Percentiles rank a stretch among this genome's conserved stretches.
phyloP scores from a whole-genome alignment of 2,329 filamentous ascomycete genomes.

The Xylariaceae sp. region DNA sequence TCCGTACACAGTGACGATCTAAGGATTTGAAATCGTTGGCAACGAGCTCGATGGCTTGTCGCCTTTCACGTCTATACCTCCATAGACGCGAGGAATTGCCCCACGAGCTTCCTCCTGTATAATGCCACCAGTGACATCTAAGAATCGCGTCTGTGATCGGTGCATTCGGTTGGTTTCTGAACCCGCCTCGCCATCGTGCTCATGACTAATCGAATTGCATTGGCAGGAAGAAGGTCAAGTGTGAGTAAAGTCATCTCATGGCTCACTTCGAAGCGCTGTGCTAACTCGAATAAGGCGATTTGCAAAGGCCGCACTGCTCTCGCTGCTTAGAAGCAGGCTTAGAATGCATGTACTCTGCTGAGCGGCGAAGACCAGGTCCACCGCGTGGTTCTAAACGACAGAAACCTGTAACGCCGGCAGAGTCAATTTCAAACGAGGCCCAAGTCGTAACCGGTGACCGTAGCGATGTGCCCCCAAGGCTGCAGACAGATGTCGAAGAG shows the following conservation, averaged over 20 bases:
- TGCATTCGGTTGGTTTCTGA: slow-evolving; percentile 25
- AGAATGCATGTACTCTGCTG: slow-evolving; percentile 30
- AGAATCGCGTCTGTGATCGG: slow-evolving; percentile 27
- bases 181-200: background rate
- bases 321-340: slow-evolving; percentile 31
- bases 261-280: background rate
- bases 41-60: slow-evolving; percentile 5
- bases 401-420: slow-evolving; percentile 1
- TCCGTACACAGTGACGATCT: too few relatives aligned
- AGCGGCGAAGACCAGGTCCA: slow-evolving; percentile 33
- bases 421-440: slow-evolving; percentile 4
- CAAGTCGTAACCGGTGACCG: background rate
- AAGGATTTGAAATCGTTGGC: too few relatives aligned
- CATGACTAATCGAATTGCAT: slow-evolving; percentile 6
- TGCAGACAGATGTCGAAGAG: background rate
- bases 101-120: background rate
- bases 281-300: slow-evolving; percentile 27
- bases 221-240: slow-evolving; percentile 29
- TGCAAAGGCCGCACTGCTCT: slow-evolving; percentile 31
- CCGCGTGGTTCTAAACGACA: slow-evolving; percentile 26
- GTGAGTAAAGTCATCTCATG: slow-evolving; percentile 8
- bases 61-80: background rate
- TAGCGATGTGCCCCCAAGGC: background rate
- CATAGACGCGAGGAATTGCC: background rate
- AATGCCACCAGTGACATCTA: slow-evolving; percentile 10